These are phyloP conservation scores for Oryza glumipatula DNA, from an alignment of 176 grass and related monocot species.

Conservation along the genomic window DNA sequence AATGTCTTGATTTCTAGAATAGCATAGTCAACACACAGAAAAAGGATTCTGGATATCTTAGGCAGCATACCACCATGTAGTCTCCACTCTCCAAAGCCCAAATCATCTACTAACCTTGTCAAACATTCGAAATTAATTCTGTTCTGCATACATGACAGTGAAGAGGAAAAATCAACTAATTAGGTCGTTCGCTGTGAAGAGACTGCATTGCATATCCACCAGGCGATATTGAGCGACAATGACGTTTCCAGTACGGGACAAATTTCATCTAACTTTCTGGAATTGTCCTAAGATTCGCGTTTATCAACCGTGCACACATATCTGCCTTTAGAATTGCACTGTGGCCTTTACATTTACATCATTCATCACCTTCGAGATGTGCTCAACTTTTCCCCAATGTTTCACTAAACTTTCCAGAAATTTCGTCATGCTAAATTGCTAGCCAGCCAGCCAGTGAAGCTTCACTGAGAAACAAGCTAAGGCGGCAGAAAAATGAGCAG, in stretches of 20 bases:
- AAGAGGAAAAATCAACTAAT: not conserved
- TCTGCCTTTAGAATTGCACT: not conserved
- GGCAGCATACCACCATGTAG: no score
- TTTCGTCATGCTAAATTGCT: not conserved
- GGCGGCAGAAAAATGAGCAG: not conserved
- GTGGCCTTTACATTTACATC: not conserved
- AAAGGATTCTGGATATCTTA: not conserved
- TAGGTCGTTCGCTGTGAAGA: not conserved
- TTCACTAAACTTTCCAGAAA: not conserved
- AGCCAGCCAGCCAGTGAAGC: not conserved
- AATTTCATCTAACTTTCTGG: conserved; percentile 10
- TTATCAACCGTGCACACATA: not conserved
- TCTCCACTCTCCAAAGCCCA: no score
- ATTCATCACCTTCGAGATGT: not conserved
- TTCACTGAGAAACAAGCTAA: not conserved
- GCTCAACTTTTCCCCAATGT: not conserved
- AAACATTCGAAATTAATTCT: not conserved
- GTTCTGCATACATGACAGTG: not conserved
- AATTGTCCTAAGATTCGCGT: conserved; percentile 2
- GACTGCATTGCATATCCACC: not conserved
- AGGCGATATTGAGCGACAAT: conserved; percentile 1
- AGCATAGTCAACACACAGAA: not conserved
- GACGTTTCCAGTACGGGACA: not conserved
- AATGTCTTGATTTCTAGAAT: not conserved
- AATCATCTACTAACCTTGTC: not conserved